These are phyloP conservation scores for Eucalyptus melliodora DNA, from an alignment of 345 rosid genomes.

Conservation along the genomic window DNA sequence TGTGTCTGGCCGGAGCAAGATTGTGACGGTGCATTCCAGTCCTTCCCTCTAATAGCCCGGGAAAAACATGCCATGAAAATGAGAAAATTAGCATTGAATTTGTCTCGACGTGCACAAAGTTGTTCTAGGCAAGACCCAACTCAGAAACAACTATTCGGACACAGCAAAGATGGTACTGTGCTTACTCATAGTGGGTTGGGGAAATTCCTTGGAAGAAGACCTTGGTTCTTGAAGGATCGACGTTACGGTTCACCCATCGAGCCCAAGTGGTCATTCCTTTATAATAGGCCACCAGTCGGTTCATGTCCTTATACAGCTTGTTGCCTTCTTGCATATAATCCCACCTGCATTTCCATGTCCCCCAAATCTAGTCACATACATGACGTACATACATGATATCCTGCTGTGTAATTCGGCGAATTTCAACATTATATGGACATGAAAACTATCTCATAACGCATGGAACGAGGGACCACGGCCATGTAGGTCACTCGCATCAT, in stretches of 20 bases:
- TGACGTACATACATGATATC: not conserved
- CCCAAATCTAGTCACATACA: not conserved
- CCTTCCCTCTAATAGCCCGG: constrained; percentile 44
- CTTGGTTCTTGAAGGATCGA: constrained; percentile 60
- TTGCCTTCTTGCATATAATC: constrained; percentile 63
- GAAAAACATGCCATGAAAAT: not conserved
- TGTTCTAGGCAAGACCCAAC: not conserved
- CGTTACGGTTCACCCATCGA: constrained; percentile 64
- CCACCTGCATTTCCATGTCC: constrained; percentile 32
- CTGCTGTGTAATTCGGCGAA: not conserved
- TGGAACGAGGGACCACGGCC: not conserved
- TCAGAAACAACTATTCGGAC: not conserved
- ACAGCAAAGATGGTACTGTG: not conserved
- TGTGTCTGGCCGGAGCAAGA: constrained; percentile 50
- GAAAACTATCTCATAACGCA: not conserved
- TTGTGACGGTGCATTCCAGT: constrained; percentile 55
- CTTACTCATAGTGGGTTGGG: constrained; percentile 88
- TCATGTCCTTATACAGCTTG: constrained; percentile 62
- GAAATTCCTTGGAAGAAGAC: constrained; percentile 85
- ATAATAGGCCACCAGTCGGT: constrained; percentile 66
- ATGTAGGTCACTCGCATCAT: not conserved
- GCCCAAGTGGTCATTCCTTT: constrained; percentile 93
- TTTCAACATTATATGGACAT: not conserved
- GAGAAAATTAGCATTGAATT: not conserved
- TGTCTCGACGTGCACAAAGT: not conserved